Evolutionary conservation across 176 grass and related monocot species (phyloP).

Genomic region (Triticum dicoccoides): DNA sequence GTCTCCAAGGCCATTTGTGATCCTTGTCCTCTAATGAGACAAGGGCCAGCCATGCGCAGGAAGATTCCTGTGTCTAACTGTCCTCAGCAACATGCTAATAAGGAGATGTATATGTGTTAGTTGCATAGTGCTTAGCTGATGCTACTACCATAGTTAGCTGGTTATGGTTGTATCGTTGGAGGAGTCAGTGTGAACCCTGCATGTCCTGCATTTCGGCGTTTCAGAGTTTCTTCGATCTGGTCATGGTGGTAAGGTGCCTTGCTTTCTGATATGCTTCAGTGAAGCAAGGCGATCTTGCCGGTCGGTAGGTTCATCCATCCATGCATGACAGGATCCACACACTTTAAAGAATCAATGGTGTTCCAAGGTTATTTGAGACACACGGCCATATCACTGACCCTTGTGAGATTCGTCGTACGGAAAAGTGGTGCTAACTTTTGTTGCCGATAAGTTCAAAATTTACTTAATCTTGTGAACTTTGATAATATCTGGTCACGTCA

Average conservation of each 20-base stretch:
- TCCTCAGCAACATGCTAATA: background rate
- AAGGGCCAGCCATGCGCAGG: background rate
- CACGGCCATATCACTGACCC: too few species aligned
- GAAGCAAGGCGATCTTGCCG: background rate
- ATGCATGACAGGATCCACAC: background rate
- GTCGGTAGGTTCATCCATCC: too few species aligned
- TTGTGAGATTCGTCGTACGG: too few species aligned
- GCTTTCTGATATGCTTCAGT: background rate
- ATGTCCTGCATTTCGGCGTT: background rate
- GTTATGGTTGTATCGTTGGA: background rate
- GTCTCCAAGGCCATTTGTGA: background rate
- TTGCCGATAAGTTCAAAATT: too few species aligned
- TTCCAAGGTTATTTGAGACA: too few species aligned
- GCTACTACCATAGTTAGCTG: too few species aligned
- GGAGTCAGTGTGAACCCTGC: slow-evolving; percentile 16
- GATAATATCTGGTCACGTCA: too few species aligned
- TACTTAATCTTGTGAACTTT: too few species aligned
- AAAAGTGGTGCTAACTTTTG: too few species aligned
- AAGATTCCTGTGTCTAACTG: background rate
- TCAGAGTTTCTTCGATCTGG: background rate
- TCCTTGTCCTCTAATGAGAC: slow-evolving; percentile 14
- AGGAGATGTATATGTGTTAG: too few species aligned
- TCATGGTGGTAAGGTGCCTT: too few species aligned
- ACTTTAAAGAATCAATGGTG: background rate
- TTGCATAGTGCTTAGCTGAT: too few species aligned